These are phyloP conservation scores for Candida frijolesensis DNA, from an alignment of 1,139 yeast genomes.

Conservation along the genomic window DNA sequence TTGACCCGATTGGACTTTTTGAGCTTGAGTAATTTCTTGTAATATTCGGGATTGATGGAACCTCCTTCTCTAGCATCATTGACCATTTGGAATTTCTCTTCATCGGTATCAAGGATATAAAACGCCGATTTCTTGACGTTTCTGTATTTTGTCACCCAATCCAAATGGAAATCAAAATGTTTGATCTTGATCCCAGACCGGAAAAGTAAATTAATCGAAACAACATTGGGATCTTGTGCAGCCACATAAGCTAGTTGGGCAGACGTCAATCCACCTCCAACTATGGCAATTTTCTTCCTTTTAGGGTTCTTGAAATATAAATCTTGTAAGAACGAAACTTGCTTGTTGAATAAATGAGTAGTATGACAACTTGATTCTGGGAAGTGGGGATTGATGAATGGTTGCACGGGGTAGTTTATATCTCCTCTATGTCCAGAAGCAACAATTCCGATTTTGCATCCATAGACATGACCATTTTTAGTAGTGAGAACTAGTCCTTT, in stretches of 20 bases:
- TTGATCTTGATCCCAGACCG: constrained; percentile 47
- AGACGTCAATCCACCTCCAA: constrained; percentile 53
- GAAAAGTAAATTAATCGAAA: constrained; percentile 35
- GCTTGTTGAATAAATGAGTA: constrained; percentile 36
- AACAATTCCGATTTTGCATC: constrained; percentile 39
- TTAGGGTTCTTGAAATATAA: constrained; percentile 10
- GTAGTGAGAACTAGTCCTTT: constrained; percentile 34
- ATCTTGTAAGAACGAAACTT: constrained; percentile 26
- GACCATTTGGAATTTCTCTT: constrained; percentile 43
- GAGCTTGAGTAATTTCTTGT: constrained; percentile 33
- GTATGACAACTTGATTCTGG: constrained; percentile 46
- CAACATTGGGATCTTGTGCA: constrained; percentile 28
- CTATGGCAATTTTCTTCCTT: constrained; percentile 33
- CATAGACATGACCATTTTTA: constrained; percentile 27
- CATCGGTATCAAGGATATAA: constrained; percentile 45
- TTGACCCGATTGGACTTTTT: constrained; percentile 30
- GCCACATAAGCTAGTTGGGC: constrained; percentile 51
- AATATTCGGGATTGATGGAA: constrained; percentile 50
- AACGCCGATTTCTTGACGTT: constrained; percentile 46
- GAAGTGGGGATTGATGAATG: constrained; percentile 23
- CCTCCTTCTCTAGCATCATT: constrained; percentile 51
- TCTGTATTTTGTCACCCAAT: constrained; percentile 55
- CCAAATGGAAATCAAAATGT: constrained; percentile 53
- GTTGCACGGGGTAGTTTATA: constrained; percentile 36
- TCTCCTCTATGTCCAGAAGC: constrained; percentile 47